Evolutionary conservation across 352 stramenopile genomes (phyloP), one percentile per base, ranked within the genome.

Genomic region (Phytophthora vignae): DNA sequence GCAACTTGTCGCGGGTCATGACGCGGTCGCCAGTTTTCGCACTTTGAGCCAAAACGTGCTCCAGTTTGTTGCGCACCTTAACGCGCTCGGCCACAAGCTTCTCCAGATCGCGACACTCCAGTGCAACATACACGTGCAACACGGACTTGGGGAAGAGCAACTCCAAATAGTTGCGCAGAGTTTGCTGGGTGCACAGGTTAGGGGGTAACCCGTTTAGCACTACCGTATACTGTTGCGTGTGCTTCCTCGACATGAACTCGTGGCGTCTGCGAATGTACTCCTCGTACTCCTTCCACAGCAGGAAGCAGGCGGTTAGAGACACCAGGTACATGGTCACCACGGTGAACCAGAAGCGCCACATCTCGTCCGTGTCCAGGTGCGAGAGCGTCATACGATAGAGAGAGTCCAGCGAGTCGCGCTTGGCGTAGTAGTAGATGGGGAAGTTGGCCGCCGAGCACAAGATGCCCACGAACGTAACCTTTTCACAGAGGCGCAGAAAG

Each of bases 51-150:
- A 96, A 70, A 5, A 79, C 75, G 42, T 93, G 78, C 56, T 96
- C 89, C 4, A 96, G 74, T 52, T 87, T 81, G 67, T 90, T 75
- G 55, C 88, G 85, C 15, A 93, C 78, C 61, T 91, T 91, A 27
- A 83, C 75, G 1, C 88, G 83, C 57, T 93, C 85, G 0, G 74
- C 69, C 38, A 96, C 85, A 3, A 96, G 73, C 50, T 90, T 91
- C 57, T 96, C 88, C 10, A 96, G 63, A 55, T 88, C 83, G 3
- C 77, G 74, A 55, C 88, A 96, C 62, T 96, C 88, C 8, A 96
- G 61, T 21, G 87, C 84, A 12, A 96, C 84, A 60, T 92, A 93
- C 10, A 92, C 85, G 49, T 88, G 66, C 2, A 93, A 64, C 10
- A 96, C 82, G 1, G 84, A 85, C 19, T 82, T 81, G 2, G 88